Conservation (phyloP, 306 rosid genomes). For the Dalbergia oliveri region DNA sequence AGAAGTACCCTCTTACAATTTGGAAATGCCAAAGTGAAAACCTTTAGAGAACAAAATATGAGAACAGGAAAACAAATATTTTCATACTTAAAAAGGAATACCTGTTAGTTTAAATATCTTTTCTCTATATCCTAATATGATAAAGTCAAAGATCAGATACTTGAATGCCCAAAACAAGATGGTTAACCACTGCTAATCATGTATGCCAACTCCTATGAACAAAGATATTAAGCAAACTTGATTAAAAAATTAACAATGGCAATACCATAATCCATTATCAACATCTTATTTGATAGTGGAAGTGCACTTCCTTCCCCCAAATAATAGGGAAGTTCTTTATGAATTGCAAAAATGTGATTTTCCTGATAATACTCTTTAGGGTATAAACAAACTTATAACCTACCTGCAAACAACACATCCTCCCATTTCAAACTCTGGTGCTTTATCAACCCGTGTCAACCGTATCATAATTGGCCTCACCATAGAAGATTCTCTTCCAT, state of each 20-base stretch:
- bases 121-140: constrained; percentile 2
- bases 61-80: neutral
- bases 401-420: constrained; percentile 99
- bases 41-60: neutral
- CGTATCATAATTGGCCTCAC: constrained; percentile 83
- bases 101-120: neutral
- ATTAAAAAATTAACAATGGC: too few species aligned
- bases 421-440: constrained; percentile 89
- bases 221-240: neutral
- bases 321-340: constrained; percentile 13
- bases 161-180: constrained; percentile 5
- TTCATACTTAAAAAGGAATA: too few species aligned
- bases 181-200: neutral
- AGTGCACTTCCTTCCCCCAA: neutral
- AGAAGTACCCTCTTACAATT: neutral
- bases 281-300: constrained; percentile 28
- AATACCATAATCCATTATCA: constrained; percentile 18
- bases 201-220: neutral
- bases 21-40: constrained; percentile 2
- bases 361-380: neutral
- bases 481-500: constrained; percentile 65
- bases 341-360: constrained; percentile 7
- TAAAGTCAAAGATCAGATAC: constrained; percentile 19
- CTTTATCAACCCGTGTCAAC: constrained; percentile 84
- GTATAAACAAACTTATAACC: constrained; percentile 45